Evolutionary conservation across 768 basidiomycete species (phyloP).

Genomic region (Pleurotus salmoneostramineus): DNA sequence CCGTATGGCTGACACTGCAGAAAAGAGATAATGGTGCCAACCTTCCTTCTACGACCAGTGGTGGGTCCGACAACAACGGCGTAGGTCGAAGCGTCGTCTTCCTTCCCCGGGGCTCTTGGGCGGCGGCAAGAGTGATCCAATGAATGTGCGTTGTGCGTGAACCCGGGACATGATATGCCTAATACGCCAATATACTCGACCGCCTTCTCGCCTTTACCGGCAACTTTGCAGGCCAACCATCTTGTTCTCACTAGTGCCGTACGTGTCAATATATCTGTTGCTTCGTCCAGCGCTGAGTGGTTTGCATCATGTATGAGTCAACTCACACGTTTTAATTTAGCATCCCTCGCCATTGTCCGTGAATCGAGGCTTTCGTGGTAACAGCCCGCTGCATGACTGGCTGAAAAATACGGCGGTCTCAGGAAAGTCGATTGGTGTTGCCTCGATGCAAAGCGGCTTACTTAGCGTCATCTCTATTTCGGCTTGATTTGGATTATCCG

Average conservation of each 20-base stretch:
- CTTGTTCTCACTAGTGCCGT: slow-evolving; percentile 76
- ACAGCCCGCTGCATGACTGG: slow-evolving; percentile 92
- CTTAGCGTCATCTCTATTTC: not conserved
- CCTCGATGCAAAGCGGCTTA: slow-evolving; percentile 11
- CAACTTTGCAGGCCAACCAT: slow-evolving; percentile 59
- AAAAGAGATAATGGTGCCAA: slow-evolving; percentile 73
- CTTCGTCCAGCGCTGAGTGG: not conserved
- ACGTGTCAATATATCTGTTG: slow-evolving; percentile 24
- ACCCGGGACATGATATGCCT: slow-evolving; percentile 12
- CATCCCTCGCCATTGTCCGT: slow-evolving; percentile 87
- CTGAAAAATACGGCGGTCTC: slow-evolving; percentile 72
- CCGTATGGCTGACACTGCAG: slow-evolving; percentile 69
- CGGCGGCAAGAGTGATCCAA: slow-evolving; percentile 76
- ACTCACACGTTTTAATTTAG: slow-evolving; percentile 21
- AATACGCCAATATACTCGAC: not conserved
- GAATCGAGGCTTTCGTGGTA: slow-evolving; percentile 78
- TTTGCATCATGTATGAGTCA: not conserved
- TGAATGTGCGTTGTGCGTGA: slow-evolving; percentile 55
- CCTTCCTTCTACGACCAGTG: slow-evolving; percentile 31
- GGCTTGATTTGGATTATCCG: not conserved
- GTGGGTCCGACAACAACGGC: slow-evolving; percentile 36
- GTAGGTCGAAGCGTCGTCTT: slow-evolving; percentile 71
- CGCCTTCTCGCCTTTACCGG: not conserved
- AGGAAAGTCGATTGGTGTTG: slow-evolving; percentile 72
- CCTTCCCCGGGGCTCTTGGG: slow-evolving; percentile 89